Conservation (phyloP, 2,329 filamentous ascomycete species). For the Salinomyces thailandicus region DNA sequence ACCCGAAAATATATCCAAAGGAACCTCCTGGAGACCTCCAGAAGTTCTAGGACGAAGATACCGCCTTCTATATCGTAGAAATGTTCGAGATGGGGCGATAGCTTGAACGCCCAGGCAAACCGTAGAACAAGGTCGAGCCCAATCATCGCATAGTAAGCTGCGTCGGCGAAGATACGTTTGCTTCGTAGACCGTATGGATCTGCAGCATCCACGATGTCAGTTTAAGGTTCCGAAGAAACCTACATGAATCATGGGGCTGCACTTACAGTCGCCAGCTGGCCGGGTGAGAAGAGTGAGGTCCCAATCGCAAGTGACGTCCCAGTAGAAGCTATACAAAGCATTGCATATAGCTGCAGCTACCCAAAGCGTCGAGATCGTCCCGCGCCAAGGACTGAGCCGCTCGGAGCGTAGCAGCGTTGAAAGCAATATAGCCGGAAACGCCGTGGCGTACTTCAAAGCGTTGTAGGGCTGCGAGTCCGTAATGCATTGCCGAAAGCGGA, state of each 20-base stretch:
- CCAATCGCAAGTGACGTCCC: slow-evolving; percentile 96
- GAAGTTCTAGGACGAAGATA: slow-evolving; percentile 74
- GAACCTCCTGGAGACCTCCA: slow-evolving; percentile 84
- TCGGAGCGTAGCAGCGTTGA: slow-evolving; percentile 9
- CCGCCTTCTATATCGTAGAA: slow-evolving; percentile 79
- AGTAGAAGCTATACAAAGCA: slow-evolving; percentile 93
- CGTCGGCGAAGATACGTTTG: slow-evolving; percentile 60
- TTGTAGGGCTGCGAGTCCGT: slow-evolving; percentile 82
- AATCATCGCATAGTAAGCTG: slow-evolving; percentile 77
- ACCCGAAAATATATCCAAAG: slow-evolving; percentile 95
- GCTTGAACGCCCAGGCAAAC: slow-evolving; percentile 84
- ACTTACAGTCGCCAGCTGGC: slow-evolving; percentile 3
- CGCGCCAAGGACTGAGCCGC: neutral
- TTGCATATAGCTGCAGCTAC: slow-evolving; percentile 49
- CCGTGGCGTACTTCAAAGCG: slow-evolving; percentile 86
- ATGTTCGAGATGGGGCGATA: slow-evolving; percentile 70
- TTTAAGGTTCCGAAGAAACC: neutral
- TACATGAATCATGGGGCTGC: neutral
- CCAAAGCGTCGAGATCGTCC: slow-evolving; percentile 10
- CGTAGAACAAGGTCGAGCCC: slow-evolving; percentile 67
- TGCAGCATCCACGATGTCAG: slow-evolving; percentile 11
- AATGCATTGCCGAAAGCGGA: slow-evolving; percentile 83
- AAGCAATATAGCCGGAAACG: slow-evolving; percentile 82
- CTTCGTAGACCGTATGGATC: slow-evolving; percentile 69
- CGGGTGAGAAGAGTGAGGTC: slow-evolving; percentile 63